phyloP scores from a whole-genome alignment of 768 basidiomycete species.

The Leucosporidium yakuticum region DNA sequence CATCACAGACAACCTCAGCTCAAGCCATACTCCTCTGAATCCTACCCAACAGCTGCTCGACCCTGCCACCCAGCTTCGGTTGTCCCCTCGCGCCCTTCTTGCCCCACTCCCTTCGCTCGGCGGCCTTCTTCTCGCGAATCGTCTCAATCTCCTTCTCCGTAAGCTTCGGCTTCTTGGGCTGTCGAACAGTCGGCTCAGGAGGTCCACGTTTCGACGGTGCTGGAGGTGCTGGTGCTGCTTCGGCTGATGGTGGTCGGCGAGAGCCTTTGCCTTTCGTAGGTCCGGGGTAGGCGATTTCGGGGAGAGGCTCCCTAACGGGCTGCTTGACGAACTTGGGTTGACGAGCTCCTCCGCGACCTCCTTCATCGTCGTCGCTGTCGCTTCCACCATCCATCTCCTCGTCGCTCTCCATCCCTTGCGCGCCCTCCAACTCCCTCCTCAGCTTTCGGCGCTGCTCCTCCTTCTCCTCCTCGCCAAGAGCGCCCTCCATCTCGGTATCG shows the following conservation, averaged over 20 bases:
- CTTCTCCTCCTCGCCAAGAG: conserved; percentile 5
- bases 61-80: conserved; percentile 26
- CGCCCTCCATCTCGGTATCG: conserved; percentile 23
- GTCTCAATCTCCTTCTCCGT: conserved; percentile 22
- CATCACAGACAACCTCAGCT: too few species aligned
- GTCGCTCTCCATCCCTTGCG: not conserved
- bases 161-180: conserved; percentile 21
- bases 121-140: conserved; percentile 21
- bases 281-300: not conserved
- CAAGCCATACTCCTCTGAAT: conserved; percentile 20
- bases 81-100: conserved; percentile 22
- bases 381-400: not conserved
- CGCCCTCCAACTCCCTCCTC: not conserved
- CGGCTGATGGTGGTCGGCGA: not conserved
- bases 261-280: too few species aligned
- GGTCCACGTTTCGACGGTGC: not conserved
- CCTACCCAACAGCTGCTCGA: conserved; percentile 29
- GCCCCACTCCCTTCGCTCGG: conserved; percentile 21
- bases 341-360: not conserved
- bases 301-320: not conserved
- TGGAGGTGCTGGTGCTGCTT: not conserved
- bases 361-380: conserved; percentile 3
- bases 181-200: not conserved
- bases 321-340: not conserved
- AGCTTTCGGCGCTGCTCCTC: conserved; percentile 12